Conservation (phyloP, 2,329 filamentous ascomycete genomes). For the Aureobasidium melanogenum region DNA sequence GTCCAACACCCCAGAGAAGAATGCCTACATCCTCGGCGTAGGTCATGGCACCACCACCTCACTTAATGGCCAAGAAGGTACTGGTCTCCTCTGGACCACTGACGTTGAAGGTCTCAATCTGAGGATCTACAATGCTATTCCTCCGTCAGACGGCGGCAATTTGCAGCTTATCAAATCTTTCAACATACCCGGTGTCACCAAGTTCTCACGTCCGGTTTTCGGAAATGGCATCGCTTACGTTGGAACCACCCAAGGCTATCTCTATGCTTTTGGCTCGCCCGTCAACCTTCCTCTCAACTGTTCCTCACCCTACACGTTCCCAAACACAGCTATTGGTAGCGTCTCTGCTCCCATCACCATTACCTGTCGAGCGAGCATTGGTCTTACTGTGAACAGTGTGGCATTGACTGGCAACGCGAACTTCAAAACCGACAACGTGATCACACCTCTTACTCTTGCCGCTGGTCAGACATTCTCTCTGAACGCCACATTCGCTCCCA, state of each 20-base stretch:
- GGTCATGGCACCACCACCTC: constrained; percentile 50
- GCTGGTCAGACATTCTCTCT: constrained; percentile 32
- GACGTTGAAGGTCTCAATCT: constrained; percentile 48
- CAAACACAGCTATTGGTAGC: constrained; percentile 34
- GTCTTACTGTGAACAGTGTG: constrained; percentile 34
- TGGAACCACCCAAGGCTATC: constrained; percentile 41
- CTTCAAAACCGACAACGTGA: constrained; percentile 28
- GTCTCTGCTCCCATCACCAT: constrained; percentile 27
- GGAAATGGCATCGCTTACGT: constrained; percentile 49
- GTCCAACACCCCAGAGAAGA: constrained; percentile 40
- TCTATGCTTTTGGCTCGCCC: constrained; percentile 50
- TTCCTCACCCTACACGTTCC: constrained; percentile 41
- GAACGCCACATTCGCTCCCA: constrained; percentile 37
- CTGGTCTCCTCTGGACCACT: constrained; percentile 48
- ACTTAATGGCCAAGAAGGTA: constrained; percentile 44
- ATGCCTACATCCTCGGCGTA: constrained; percentile 47
- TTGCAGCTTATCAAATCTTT: constrained; percentile 44
- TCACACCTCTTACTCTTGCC: constrained; percentile 26
- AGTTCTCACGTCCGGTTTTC: constrained; percentile 51
- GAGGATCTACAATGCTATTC: constrained; percentile 45
- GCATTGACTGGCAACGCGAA: constrained; percentile 30
- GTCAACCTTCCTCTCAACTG: constrained; percentile 48
- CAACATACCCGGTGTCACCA: constrained; percentile 43
- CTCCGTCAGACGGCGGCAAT: constrained; percentile 25
- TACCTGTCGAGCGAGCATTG: constrained; percentile 42